Evolutionary conservation across 2,329 filamentous ascomycete species (phyloP).

Genomic region (Scedosporium minutisporum): DNA sequence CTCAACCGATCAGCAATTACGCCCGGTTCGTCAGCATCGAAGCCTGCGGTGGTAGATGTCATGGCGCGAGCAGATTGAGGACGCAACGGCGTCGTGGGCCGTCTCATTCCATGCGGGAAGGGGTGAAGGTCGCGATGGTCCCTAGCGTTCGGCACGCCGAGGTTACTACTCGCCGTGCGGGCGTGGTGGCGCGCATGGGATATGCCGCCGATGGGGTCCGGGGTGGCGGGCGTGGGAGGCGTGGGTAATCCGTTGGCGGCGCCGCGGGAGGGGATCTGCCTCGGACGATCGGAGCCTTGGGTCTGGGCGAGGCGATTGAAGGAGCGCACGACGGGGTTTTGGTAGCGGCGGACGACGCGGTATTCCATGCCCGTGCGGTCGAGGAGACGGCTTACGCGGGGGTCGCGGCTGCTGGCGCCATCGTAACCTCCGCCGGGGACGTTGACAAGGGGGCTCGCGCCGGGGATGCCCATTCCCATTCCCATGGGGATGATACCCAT

Average conservation of each 20-base stretch:
- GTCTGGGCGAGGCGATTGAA: constrained; percentile 30
- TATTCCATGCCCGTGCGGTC: constrained; percentile 66
- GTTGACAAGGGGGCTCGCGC: constrained; percentile 36
- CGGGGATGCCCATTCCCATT: constrained; percentile 10
- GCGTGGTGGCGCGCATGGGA: not conserved
- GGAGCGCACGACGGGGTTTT: constrained; percentile 59
- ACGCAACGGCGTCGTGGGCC: constrained; percentile 20
- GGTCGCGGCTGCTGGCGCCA: constrained; percentile 41
- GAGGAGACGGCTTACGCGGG: constrained; percentile 53
- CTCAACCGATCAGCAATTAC: constrained; percentile 24
- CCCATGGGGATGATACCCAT: constrained; percentile 13
- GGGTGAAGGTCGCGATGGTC: not conserved
- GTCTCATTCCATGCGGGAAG: not conserved
- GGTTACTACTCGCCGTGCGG: constrained; percentile 13
- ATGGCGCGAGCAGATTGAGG: constrained; percentile 19
- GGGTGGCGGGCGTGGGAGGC: not conserved
- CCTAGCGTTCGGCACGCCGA: not conserved
- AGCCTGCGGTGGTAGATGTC: constrained; percentile 28
- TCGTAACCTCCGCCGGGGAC: constrained; percentile 48
- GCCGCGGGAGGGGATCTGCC: not conserved
- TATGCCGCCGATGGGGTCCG: not conserved
- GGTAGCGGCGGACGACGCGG: constrained; percentile 61
- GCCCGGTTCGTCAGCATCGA: constrained; percentile 26
- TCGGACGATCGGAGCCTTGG: not conserved
- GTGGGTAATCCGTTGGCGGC: constrained; percentile 3